These are phyloP conservation scores for Panellus pusillus DNA, from an alignment of 768 basidiomycete genomes.

Conservation along the genomic window DNA sequence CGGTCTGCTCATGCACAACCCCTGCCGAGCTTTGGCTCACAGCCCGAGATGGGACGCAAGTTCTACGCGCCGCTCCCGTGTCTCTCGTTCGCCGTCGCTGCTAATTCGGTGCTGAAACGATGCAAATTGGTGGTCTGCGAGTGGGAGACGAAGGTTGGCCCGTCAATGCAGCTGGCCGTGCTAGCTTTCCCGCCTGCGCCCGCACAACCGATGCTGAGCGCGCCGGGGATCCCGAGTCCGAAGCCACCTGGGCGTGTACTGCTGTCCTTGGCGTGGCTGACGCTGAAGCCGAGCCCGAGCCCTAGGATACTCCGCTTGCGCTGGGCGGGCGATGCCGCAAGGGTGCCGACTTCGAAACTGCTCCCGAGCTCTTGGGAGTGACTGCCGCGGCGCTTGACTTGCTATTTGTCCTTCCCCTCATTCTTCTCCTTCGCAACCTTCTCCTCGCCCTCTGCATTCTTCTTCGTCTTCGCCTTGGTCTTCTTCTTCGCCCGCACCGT, in stretches of 20 bases:
- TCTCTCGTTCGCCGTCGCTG: no score
- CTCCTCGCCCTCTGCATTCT: conserved; percentile 39
- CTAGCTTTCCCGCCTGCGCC: conserved; percentile 18
- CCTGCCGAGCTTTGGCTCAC: no score
- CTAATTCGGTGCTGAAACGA: no score
- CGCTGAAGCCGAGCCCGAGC: conserved; percentile 5
- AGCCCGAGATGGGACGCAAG: no score
- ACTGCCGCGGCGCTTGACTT: no score
- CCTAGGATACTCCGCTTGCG: conserved; percentile 67
- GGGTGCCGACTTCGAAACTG: conserved; percentile 68
- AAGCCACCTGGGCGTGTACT: background rate
- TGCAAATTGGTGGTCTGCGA: no score
- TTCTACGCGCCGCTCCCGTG: no score
- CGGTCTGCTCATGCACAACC: no score
- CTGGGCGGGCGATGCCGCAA: conserved; percentile 46
- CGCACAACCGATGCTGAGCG: conserved; percentile 17
- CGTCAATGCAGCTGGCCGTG: conserved; percentile 38
- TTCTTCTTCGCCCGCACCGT: conserved; percentile 15
- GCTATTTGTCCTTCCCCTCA: no score
- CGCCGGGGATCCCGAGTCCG: conserved; percentile 19
- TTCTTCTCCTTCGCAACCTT: conserved; percentile 29
- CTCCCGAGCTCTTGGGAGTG: conserved; percentile 55
- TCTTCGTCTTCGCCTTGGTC: conserved; percentile 22
- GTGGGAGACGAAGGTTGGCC: conserved; percentile 27
- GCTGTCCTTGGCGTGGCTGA: conserved; percentile 5